A percentile compares a stretch with the other conserved stretches of the same genome.
Conservation (phyloP, 1,284 basidiomycete species). For the Ceratobasidium sp. region DNA sequence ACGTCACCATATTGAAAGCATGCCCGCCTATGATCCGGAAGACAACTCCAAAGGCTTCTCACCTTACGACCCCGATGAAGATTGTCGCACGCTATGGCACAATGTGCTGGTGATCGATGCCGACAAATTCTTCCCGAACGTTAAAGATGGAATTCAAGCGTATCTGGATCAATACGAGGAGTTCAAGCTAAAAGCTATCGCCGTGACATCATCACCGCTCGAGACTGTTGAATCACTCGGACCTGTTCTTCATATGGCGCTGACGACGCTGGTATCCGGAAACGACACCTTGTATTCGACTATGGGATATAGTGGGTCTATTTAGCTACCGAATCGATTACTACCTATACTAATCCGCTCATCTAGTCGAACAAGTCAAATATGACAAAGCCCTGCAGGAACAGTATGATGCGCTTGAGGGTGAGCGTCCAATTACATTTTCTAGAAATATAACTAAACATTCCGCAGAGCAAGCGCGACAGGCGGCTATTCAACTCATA, state of each 20-base stretch:
- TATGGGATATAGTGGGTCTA: constrained; percentile 32
- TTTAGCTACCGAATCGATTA: not conserved
- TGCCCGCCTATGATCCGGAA: constrained; percentile 26
- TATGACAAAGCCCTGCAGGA: constrained; percentile 22
- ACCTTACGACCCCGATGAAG: constrained; percentile 30
- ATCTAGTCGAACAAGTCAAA: constrained; percentile 36
- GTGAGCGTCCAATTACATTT: constrained; percentile 6
- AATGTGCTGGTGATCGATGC: constrained; percentile 25
- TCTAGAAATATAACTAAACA: not conserved
- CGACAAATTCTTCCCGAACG: constrained; percentile 42
- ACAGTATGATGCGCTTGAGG: constrained; percentile 30
- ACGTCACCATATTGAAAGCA: constrained; percentile 22
- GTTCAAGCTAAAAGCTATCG: constrained; percentile 27
- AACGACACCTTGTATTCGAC: constrained; percentile 37
- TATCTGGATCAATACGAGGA: constrained; percentile 38
- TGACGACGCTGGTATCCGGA: constrained; percentile 33
- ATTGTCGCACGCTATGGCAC: constrained; percentile 38
- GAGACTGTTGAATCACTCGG: constrained; percentile 29
- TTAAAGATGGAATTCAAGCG: constrained; percentile 41
- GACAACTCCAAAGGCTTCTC: constrained; percentile 36
- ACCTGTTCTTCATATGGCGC: constrained; percentile 1
- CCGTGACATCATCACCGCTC: constrained; percentile 9
- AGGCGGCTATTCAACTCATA: constrained; percentile 34
- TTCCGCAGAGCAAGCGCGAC: constrained; percentile 27
- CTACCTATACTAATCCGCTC: not conserved